Conservation (phyloP, 768 basidiomycete genomes). For the Hypholoma sublateritium region DNA sequence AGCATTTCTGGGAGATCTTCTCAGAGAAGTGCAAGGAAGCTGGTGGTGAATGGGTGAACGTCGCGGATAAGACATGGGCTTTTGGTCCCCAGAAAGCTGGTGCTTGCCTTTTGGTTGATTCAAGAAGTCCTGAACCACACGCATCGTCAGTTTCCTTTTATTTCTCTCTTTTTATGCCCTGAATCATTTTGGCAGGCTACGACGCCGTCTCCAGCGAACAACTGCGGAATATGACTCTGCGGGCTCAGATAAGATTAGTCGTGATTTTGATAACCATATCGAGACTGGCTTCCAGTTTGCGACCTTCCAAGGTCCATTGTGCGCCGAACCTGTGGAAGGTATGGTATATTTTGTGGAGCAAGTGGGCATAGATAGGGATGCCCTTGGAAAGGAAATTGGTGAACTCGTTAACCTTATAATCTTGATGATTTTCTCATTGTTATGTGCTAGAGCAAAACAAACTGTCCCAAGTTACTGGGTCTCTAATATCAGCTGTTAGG, state of each 20-base stretch:
- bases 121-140: slow-evolving; percentile 42
- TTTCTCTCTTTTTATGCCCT: background rate
- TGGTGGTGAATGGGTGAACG: slow-evolving; percentile 84
- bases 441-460: slow-evolving; percentile 64
- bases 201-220: slow-evolving; percentile 43
- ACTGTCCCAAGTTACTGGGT: slow-evolving; percentile 85
- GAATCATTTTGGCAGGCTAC: slow-evolving; percentile 39
- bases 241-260: slow-evolving; percentile 36
- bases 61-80: slow-evolving; percentile 78
- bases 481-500: slow-evolving; percentile 83
- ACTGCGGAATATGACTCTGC: slow-evolving; percentile 25
- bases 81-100: slow-evolving; percentile 91
- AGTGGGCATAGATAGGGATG: slow-evolving; percentile 59
- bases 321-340: slow-evolving; percentile 93
- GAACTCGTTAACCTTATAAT: slow-evolving; percentile 18
- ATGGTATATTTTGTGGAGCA: slow-evolving; percentile 88
- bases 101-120: slow-evolving; percentile 83
- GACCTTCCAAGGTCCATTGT: slow-evolving; percentile 91
- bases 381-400: slow-evolving; percentile 69
- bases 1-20: slow-evolving; percentile 80
- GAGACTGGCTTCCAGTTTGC: slow-evolving; percentile 96
- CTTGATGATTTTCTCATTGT: background rate
- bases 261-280: slow-evolving; percentile 76
- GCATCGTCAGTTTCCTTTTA: slow-evolving; percentile 52
- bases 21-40: slow-evolving; percentile 60